phyloP scores from a whole-genome alignment of 1,139 yeast genomes.

The Candida sanyaensis region DNA sequence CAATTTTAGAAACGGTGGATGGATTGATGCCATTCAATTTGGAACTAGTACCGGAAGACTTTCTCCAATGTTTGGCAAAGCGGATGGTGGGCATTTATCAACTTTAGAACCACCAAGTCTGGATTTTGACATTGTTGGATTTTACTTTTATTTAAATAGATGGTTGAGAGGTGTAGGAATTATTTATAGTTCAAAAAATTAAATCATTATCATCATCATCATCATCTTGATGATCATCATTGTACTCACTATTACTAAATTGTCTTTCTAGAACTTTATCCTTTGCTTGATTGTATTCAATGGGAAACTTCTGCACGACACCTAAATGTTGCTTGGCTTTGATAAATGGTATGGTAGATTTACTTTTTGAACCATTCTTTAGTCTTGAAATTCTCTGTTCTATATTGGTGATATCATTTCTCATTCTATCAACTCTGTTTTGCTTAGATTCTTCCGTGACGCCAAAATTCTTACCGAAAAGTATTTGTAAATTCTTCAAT shows the following conservation, averaged over 20 bases:
- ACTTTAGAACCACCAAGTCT: constrained; percentile 57
- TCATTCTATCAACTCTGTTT: constrained; percentile 48
- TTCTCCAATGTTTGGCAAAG: constrained; percentile 60
- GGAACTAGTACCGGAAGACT: constrained; percentile 51
- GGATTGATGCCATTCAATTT: constrained; percentile 89
- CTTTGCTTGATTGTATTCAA: constrained; percentile 68
- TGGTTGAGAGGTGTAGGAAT: constrained; percentile 81
- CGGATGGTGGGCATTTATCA: constrained; percentile 67
- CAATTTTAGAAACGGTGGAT: constrained; percentile 71
- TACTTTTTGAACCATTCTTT: constrained; percentile 36
- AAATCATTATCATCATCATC: neutral
- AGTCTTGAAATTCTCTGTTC: constrained; percentile 44
- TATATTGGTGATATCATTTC: constrained; percentile 50
- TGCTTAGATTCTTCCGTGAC: constrained; percentile 29
- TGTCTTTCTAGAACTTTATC: constrained; percentile 61
- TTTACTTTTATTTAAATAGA: constrained; percentile 62
- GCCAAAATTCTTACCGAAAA: constrained; percentile 28
- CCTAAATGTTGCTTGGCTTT: constrained; percentile 20
- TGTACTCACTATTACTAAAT: constrained; percentile 23
- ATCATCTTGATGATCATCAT: constrained; percentile 19
- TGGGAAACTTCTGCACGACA: constrained; percentile 49
- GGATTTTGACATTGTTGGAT: constrained; percentile 60
- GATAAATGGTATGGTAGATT: constrained; percentile 14
- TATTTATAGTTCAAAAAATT: constrained; percentile 35
- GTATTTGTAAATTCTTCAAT: constrained; percentile 27